A percentile compares a stretch with the other conserved stretches of the same genome.
phyloP scores from a whole-genome alignment of 2,329 filamentous ascomycete species.

The Phaeosphaeria sp. region DNA sequence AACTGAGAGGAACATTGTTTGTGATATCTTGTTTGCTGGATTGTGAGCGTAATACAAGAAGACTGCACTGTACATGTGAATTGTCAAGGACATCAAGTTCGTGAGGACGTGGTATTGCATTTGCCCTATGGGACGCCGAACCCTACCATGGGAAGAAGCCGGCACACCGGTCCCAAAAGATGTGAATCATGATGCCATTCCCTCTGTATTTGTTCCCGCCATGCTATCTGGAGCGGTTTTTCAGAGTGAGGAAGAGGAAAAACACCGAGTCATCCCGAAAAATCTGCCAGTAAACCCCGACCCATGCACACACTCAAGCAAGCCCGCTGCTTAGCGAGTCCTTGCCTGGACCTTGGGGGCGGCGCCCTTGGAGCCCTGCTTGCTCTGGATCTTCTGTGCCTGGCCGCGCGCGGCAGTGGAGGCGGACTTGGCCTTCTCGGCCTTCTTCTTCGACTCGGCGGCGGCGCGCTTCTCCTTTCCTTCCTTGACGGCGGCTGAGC shows the following conservation, averaged over 20 bases:
- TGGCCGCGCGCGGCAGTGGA: conserved; percentile 77
- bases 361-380: conserved; percentile 96
- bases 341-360: conserved; percentile 84
- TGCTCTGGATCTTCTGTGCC: conserved; percentile 82
- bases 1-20: neutral
- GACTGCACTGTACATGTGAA: neutral
- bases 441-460: conserved; percentile 92
- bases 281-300: conserved; percentile 31
- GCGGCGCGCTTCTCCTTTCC: conserved; percentile 98
- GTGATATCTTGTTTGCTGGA: neutral
- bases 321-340: conserved; percentile 72
- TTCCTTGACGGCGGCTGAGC: conserved; percentile 89
- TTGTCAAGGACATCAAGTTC: conserved; percentile 10
- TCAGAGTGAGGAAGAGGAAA: conserved; percentile 30
- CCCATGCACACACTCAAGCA: conserved; percentile 25
- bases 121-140: conserved; percentile 43
- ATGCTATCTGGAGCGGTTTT: conserved; percentile 22
- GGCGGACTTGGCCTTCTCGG: conserved; percentile 96
- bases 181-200: conserved; percentile 38
- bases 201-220: conserved; percentile 34
- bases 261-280: conserved; percentile 40
- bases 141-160: conserved; percentile 33
- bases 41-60: too few species aligned
- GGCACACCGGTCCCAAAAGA: conserved; percentile 34
- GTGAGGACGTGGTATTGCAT: conserved; percentile 47